Evolutionary conservation across 768 basidiomycete genomes (phyloP).

Genomic region (Gymnopilus dilepis): DNA sequence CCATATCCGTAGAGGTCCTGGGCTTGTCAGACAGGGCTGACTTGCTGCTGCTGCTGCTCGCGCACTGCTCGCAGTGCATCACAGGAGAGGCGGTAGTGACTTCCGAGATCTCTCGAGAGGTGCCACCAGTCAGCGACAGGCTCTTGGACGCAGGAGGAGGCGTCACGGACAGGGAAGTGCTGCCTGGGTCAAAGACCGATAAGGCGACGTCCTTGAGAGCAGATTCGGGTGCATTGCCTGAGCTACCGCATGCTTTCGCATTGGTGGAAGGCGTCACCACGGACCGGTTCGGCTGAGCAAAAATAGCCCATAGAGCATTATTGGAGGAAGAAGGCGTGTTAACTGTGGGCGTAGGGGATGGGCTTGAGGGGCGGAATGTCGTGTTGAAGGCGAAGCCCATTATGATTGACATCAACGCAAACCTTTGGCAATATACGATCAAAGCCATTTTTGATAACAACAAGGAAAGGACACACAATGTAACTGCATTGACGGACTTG

Average conservation of each 20-base stretch:
- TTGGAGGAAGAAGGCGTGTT: constrained; percentile 29
- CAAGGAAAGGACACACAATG: constrained; percentile 56
- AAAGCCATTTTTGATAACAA: neutral
- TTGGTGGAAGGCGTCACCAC: constrained; percentile 33
- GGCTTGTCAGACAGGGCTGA: constrained; percentile 20
- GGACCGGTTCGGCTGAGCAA: constrained; percentile 46
- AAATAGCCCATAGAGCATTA: constrained; percentile 44
- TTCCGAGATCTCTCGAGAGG: constrained; percentile 19
- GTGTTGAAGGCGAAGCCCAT: constrained; percentile 64
- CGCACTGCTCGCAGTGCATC: constrained; percentile 22
- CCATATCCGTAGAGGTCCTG: constrained; percentile 31
- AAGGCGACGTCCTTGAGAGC: constrained; percentile 55
- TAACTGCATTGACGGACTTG: constrained; percentile 62
- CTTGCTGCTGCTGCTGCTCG: constrained; percentile 14
- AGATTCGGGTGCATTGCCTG: constrained; percentile 27
- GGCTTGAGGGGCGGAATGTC: constrained; percentile 43
- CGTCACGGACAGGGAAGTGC: constrained; percentile 45
- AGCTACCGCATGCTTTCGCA: constrained; percentile 29
- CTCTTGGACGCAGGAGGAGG: constrained; percentile 33
- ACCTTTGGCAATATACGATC: constrained; percentile 41
- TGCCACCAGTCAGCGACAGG: constrained; percentile 21
- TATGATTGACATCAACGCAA: constrained; percentile 73
- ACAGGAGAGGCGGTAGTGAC: constrained; percentile 23
- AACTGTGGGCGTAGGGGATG: constrained; percentile 40
- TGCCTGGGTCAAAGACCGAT: constrained; percentile 54